Evolutionary conservation across 1,284 basidiomycete genomes (phyloP).

Genomic region (Volvariella surrecta): DNA sequence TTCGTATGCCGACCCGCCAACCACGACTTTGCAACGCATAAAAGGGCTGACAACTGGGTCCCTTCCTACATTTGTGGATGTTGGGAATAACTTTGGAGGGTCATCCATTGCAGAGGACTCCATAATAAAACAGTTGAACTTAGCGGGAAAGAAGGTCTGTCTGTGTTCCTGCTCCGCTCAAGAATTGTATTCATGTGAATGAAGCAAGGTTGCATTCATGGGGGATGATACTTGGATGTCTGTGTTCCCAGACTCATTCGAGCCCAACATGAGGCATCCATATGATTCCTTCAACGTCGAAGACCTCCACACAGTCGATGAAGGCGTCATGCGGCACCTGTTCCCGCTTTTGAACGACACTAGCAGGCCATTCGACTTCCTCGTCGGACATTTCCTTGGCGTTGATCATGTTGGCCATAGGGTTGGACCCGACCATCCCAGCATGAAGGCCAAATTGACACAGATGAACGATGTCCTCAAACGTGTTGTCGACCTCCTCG

Average conservation of each 20-base stretch:
- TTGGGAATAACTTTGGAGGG: constrained; percentile 87
- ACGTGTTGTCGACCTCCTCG: constrained; percentile 57
- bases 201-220: constrained; percentile 67
- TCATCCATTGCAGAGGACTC: constrained; percentile 87
- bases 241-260: constrained; percentile 77
- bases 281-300: constrained; percentile 99
- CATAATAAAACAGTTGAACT: constrained; percentile 52
- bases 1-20: constrained; percentile 90
- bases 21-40: constrained; percentile 90
- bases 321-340: constrained; percentile 81
- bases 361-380: constrained; percentile 53
- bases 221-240: constrained; percentile 97
- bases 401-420: constrained; percentile 97
- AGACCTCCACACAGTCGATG: constrained; percentile 93
- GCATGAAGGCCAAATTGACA: constrained; percentile 78
- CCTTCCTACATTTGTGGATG: constrained; percentile 92
- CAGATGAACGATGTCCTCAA: constrained; percentile 84
- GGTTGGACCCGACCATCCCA: constrained; percentile 82
- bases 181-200: constrained; percentile 9
- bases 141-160: constrained; percentile 51
- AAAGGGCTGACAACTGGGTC: constrained; percentile 96
- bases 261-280: constrained; percentile 64
- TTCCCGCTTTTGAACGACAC: constrained; percentile 62
- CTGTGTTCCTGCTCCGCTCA: background rate
- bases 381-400: constrained; percentile 94